A percentile compares a stretch with the other conserved stretches of the same genome.
phyloP scores from a whole-genome alignment of 768 basidiomycete species.

The Tubosaeta sp. region DNA sequence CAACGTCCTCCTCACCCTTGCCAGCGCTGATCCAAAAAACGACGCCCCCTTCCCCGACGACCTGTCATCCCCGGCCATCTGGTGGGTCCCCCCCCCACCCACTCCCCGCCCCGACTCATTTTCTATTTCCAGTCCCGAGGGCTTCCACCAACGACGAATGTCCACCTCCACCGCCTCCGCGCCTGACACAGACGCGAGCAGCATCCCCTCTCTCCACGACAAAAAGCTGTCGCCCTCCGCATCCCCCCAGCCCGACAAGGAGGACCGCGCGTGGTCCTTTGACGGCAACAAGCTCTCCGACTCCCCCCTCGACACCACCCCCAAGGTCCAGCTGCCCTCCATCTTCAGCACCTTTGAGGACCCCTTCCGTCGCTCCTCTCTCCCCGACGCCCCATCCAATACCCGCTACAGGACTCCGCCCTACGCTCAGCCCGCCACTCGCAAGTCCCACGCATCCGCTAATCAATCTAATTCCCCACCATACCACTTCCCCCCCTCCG shows the following conservation, averaged over 20 bases:
- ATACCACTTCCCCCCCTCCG: slow-evolving; percentile 51
- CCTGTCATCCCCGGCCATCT: slow-evolving; percentile 45
- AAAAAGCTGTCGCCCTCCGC: slow-evolving; percentile 55
- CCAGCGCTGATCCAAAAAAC: slow-evolving; percentile 39
- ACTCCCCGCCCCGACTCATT: slow-evolving; percentile 11
- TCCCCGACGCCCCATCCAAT: slow-evolving; percentile 45
- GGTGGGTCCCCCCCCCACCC: slow-evolving; percentile 34
- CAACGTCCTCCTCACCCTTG: slow-evolving; percentile 43
- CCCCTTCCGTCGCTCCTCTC: slow-evolving; percentile 57
- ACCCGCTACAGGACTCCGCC: slow-evolving; percentile 52
- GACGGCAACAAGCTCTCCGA: slow-evolving; percentile 40
- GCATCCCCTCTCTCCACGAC: slow-evolving; percentile 49
- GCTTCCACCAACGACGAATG: slow-evolving; percentile 64
- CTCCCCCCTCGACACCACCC: slow-evolving; percentile 37
- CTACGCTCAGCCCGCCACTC: slow-evolving; percentile 47
- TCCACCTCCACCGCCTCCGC: slow-evolving; percentile 69
- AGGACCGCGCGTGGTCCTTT: slow-evolving; percentile 24
- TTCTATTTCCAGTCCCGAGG: slow-evolving; percentile 36
- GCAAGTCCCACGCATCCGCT: slow-evolving; percentile 45
- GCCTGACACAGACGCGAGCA: slow-evolving; percentile 57
- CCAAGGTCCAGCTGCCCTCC: slow-evolving; percentile 67
- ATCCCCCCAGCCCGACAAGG: slow-evolving; percentile 44
- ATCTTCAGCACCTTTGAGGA: slow-evolving; percentile 71
- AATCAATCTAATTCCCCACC: slow-evolving; percentile 38
- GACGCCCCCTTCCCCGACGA: slow-evolving; percentile 42